Conservation (phyloP, 768 basidiomycete genomes). For the Leucocoprinus sp. region DNA sequence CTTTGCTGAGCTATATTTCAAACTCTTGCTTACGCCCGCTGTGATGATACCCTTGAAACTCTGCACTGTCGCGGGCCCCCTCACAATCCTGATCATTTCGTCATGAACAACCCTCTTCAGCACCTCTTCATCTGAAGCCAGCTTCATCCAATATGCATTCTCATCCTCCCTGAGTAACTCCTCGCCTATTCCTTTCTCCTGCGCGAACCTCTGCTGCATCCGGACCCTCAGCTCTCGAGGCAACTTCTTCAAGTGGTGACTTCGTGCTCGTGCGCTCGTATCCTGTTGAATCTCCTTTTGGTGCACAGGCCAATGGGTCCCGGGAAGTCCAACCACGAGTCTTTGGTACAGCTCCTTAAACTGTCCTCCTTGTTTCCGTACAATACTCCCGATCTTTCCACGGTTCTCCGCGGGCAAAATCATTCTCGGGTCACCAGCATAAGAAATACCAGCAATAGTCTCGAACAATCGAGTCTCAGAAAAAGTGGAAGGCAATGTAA, state of each 20-base stretch:
- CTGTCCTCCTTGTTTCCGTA: slow-evolving; percentile 68
- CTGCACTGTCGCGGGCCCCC: slow-evolving; percentile 78
- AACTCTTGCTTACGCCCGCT: slow-evolving; percentile 72
- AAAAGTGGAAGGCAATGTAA: slow-evolving; percentile 79
- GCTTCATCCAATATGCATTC: slow-evolving; percentile 61
- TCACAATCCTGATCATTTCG: slow-evolving; percentile 77
- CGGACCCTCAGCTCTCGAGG: slow-evolving; percentile 57
- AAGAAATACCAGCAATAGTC: slow-evolving; percentile 79
- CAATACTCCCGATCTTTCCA: slow-evolving; percentile 90
- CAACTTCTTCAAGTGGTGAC: slow-evolving; percentile 70
- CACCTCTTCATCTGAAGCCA: slow-evolving; percentile 57
- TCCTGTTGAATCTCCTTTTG: slow-evolving; percentile 65
- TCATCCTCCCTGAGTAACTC: slow-evolving; percentile 53
- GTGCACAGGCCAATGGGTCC: slow-evolving; percentile 62
- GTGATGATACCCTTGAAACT: slow-evolving; percentile 79
- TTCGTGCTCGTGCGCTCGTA: slow-evolving; percentile 52
- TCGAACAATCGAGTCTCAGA: slow-evolving; percentile 77
- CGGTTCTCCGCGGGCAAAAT: slow-evolving; percentile 90
- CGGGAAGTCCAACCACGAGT: slow-evolving; percentile 69
- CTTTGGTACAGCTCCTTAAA: slow-evolving; percentile 86
- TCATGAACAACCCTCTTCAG: slow-evolving; percentile 43
- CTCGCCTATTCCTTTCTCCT: slow-evolving; percentile 19
- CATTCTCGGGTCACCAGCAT: slow-evolving; percentile 92
- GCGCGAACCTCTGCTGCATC: slow-evolving; percentile 44
- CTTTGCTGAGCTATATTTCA: slow-evolving; percentile 69